These are phyloP conservation scores for Ceratocystis papillata DNA, from an alignment of 2,329 filamentous ascomycete genomes.

Conservation along the genomic window DNA sequence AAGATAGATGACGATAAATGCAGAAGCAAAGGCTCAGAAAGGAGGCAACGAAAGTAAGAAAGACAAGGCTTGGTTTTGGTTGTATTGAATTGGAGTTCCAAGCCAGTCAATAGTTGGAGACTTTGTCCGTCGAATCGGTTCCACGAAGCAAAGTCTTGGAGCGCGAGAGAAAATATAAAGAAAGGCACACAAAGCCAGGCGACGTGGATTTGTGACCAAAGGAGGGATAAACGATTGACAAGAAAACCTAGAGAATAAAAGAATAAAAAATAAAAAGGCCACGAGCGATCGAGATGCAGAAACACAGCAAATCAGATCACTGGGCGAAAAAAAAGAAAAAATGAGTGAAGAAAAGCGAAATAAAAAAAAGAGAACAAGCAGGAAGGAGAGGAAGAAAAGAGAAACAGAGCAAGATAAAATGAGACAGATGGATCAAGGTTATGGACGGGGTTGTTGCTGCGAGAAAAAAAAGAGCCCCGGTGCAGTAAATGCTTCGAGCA, in stretches of 20 bases:
- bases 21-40: neutral
- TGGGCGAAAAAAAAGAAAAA: conserved; percentile 25
- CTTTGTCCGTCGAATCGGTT: neutral
- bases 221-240: conserved; percentile 6
- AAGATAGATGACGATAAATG: conserved; percentile 20
- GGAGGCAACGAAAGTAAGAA: neutral
- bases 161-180: neutral
- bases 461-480: conserved; percentile 7
- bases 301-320: neutral
- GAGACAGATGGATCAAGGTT: conserved; percentile 3
- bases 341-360: conserved; percentile 23
- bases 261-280: conserved; percentile 23
- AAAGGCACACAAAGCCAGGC: neutral
- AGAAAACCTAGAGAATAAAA: conserved; percentile 24
- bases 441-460: conserved; percentile 5
- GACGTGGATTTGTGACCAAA: neutral
- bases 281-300: neutral
- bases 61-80: neutral
- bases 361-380: conserved; percentile 25
- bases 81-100: neutral
- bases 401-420: conserved; percentile 26
- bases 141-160: neutral
- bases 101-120: neutral
- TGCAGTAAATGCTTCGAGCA: conserved; percentile 10
- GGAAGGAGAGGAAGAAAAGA: conserved; percentile 18